These are phyloP conservation scores for Ophioceras dolichostomum DNA, from an alignment of 2,329 filamentous ascomycete species.

Conservation along the genomic window DNA sequence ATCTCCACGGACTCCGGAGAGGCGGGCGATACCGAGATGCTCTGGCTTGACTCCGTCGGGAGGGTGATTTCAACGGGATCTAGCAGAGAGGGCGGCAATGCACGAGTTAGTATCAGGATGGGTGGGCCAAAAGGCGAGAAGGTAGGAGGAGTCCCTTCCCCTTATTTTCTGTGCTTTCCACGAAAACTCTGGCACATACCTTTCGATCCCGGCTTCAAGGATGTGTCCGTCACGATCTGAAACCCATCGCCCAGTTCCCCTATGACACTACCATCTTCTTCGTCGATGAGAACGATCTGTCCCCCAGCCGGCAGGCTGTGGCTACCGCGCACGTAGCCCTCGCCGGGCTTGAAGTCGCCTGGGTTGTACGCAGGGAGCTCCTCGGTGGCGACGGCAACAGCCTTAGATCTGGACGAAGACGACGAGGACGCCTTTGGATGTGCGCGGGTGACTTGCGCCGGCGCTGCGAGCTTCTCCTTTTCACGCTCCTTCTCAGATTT, in stretches of 20 bases:
- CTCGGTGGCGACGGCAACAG: constrained; percentile 20
- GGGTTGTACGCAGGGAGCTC: constrained; percentile 64
- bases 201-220: constrained; percentile 78
- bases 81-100: constrained; percentile 13
- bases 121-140: no score
- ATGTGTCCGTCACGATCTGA: constrained; percentile 51
- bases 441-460: no score
- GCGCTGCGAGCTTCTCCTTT: constrained; percentile 6
- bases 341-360: constrained; percentile 63
- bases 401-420: constrained; percentile 3
- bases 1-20: constrained; percentile 61
- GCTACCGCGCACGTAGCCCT: constrained; percentile 59
- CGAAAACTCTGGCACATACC: no score
- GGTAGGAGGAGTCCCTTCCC: no score
- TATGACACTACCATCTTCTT: constrained; percentile 91
- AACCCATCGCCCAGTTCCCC: constrained; percentile 44
- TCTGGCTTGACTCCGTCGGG: constrained; percentile 51
- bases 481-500: constrained; percentile 5
- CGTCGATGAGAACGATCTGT: constrained; percentile 84
- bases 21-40: constrained; percentile 54
- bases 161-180: no score
- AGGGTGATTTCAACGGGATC: constrained; percentile 73
- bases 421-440: background rate
- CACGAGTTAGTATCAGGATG: background rate
- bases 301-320: constrained; percentile 47